Percentiles rank a stretch among this genome's conserved stretches.
Evolutionary conservation across 139 green algal species (phyloP).

Genomic region (Coccomyxa sp.): DNA sequence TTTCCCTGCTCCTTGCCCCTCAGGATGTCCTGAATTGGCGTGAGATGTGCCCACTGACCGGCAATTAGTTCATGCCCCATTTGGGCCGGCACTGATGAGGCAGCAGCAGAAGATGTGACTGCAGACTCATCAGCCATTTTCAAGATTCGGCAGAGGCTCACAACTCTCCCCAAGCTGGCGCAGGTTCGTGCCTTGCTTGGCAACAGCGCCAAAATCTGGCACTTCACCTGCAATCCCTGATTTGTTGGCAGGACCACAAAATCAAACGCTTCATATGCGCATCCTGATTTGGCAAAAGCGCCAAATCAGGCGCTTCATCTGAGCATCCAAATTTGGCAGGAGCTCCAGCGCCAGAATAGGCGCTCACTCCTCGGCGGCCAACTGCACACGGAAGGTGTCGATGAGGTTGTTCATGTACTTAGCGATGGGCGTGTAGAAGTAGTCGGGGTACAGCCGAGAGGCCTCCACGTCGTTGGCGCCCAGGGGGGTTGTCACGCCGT

Average conservation of each 20-base stretch:
- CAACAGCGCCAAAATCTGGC: no score
- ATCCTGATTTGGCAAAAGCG: neutral
- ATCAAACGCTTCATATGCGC: neutral
- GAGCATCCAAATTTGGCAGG: neutral
- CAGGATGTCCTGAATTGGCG: no score
- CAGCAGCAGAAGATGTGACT: no score
- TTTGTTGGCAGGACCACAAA: neutral
- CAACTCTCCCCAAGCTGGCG: no score
- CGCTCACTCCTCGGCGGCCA: neutral
- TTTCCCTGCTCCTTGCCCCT: no score
- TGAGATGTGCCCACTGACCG: no score
- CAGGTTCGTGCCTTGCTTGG: no score
- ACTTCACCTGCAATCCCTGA: neutral
- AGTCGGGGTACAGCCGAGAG: neutral
- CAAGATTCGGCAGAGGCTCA: no score
- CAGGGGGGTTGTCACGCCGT: neutral
- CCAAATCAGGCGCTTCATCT: neutral
- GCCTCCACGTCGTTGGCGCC: neutral
- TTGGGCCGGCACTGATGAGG: no score
- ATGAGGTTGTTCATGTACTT: slow-evolving; percentile 1
- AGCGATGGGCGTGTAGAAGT: slow-evolving; percentile 2
- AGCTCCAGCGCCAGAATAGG: neutral
- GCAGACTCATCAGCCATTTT: no score
- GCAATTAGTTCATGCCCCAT: no score
- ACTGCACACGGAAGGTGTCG: neutral